phyloP scores from a whole-genome alignment of 2,329 filamentous ascomycete genomes.

The Hymenoscyphus scutula region DNA sequence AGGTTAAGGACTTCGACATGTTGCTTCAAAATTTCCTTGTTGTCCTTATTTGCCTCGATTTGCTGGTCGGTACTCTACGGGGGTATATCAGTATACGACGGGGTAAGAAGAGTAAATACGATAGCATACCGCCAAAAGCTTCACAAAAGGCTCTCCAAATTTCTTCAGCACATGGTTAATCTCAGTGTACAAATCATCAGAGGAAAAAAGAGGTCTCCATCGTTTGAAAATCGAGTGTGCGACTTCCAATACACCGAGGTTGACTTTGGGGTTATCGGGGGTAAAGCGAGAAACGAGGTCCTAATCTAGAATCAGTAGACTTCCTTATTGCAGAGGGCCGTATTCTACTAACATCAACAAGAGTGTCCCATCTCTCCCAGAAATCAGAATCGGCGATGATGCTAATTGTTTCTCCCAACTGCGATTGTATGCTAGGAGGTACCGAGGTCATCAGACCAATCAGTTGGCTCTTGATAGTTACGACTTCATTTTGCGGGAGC shows the following conservation, averaged over 20 bases:
- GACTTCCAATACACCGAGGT: slow-evolving; percentile 92
- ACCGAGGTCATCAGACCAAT: slow-evolving; percentile 96
- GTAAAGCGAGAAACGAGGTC: slow-evolving; percentile 89
- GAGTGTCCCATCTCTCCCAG: slow-evolving; percentile 92
- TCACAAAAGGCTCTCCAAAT: slow-evolving; percentile 81
- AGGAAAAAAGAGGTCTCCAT: slow-evolving; percentile 92
- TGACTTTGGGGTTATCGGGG: slow-evolving; percentile 75
- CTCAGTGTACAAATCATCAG: slow-evolving; percentile 88
- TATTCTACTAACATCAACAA: slow-evolving; percentile 65
- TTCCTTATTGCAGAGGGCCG: background rate
- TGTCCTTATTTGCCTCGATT: slow-evolving; percentile 71
- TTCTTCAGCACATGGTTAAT: slow-evolving; percentile 91
- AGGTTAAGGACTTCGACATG: slow-evolving; percentile 86
- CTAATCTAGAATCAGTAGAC: slow-evolving; percentile 39
- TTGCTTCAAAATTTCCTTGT: slow-evolving; percentile 70
- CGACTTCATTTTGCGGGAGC: slow-evolving; percentile 76
- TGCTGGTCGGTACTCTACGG: slow-evolving; percentile 62
- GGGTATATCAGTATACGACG: slow-evolving; percentile 10
- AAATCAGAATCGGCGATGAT: slow-evolving; percentile 98
- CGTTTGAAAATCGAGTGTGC: slow-evolving; percentile 97
- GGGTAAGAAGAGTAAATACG: slow-evolving; percentile 12
- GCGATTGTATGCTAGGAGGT: slow-evolving; percentile 81
- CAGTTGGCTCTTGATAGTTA: slow-evolving; percentile 89
- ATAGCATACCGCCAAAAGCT: slow-evolving; percentile 65
- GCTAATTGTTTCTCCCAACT: slow-evolving; percentile 94